Evolutionary conservation across 2,329 filamentous ascomycete species (phyloP).

Genomic region (Clarireedia homoeocarpa): DNA sequence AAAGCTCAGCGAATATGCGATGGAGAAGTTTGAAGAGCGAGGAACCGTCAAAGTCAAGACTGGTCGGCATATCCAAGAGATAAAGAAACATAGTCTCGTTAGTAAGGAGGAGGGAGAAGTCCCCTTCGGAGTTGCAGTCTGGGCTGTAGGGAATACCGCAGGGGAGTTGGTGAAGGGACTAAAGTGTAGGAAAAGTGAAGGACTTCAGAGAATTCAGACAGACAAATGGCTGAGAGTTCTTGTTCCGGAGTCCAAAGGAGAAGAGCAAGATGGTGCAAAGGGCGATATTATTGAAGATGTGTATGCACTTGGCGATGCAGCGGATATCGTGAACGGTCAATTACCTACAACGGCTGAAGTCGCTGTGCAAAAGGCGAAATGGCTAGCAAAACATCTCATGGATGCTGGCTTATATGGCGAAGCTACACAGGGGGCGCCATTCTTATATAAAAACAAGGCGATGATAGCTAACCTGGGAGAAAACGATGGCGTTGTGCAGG

Average conservation of each 20-base stretch:
- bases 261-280: slow-evolving; percentile 15
- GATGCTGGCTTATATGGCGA: neutral
- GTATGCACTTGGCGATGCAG: slow-evolving; percentile 28
- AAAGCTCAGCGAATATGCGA: slow-evolving; percentile 35
- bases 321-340: slow-evolving; percentile 16
- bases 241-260: slow-evolving; percentile 12
- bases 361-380: slow-evolving; percentile 15
- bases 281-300: slow-evolving; percentile 10
- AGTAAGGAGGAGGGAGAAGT: slow-evolving; percentile 15
- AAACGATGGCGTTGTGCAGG: slow-evolving; percentile 16
- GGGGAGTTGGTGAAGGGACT: slow-evolving; percentile 20
- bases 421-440: slow-evolving; percentile 1
- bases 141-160: slow-evolving; percentile 19
- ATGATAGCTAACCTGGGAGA: slow-evolving; percentile 18
- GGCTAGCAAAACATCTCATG: slow-evolving; percentile 6
- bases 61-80: slow-evolving; percentile 14
- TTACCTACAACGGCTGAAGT: slow-evolving; percentile 18
- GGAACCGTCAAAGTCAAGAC: slow-evolving; percentile 33
- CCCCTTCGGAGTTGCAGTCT: slow-evolving; percentile 11
- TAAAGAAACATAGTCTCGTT: slow-evolving; percentile 11
- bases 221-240: slow-evolving; percentile 14
- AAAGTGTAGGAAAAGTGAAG: slow-evolving; percentile 20
- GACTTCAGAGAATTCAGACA: slow-evolving; percentile 14
- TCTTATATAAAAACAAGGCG: slow-evolving; percentile 15
- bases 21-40: slow-evolving; percentile 30